Conservation (phyloP, 1,284 basidiomycete species). For the Irpex sp. region DNA sequence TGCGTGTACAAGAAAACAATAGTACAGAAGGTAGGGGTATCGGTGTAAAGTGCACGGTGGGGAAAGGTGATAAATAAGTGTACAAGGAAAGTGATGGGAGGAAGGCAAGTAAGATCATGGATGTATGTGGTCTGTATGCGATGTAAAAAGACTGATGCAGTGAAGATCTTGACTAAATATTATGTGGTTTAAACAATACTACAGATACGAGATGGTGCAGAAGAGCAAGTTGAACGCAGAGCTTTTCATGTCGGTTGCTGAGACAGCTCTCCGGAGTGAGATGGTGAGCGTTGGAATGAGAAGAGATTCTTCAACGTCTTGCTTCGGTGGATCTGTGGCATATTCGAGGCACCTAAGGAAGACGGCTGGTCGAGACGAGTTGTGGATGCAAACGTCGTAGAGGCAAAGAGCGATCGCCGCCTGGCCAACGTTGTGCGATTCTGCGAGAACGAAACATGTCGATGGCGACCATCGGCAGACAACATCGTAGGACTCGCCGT, state of each 20-base stretch:
- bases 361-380: conserved; percentile 10
- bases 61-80: not conserved
- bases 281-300: conserved; percentile 17
- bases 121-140: not conserved
- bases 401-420: conserved; percentile 21
- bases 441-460: conserved; percentile 10
- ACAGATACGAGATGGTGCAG: not conserved
- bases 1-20: not conserved
- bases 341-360: not conserved
- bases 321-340: conserved; percentile 9
- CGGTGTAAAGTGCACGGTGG: not conserved
- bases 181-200: not conserved
- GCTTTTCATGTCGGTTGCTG: not conserved
- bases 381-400: conserved; percentile 14
- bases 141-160: not conserved
- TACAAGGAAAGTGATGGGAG: not conserved
- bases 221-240: not conserved
- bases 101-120: not conserved
- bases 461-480: not conserved
- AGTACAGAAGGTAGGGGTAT: not conserved
- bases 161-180: not conserved
- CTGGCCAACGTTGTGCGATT: conserved; percentile 15
- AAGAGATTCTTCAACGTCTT: conserved; percentile 18
- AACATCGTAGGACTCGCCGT: conserved; percentile 1
- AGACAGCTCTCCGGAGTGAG: not conserved